Evolutionary conservation across 306 rosid genomes (phyloP).

Genomic region (Sesbania bispinosa): DNA sequence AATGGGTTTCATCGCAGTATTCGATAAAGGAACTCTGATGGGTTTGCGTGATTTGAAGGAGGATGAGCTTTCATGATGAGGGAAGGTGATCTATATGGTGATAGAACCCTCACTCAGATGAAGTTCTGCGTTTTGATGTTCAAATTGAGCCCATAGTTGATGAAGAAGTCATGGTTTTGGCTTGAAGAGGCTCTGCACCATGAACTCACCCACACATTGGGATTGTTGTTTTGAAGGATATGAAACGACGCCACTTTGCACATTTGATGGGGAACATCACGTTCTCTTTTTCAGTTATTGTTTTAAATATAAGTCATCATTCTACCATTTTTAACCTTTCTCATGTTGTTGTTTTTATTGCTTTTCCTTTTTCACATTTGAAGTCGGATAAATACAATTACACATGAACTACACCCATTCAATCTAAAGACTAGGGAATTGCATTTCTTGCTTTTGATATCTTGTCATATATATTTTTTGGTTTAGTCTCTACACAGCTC

Average conservation of each 20-base stretch:
- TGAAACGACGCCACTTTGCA: background rate
- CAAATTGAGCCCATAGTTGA: conserved; percentile 66
- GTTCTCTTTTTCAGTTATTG: background rate
- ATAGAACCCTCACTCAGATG: conserved; percentile 63
- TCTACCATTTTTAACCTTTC: background rate
- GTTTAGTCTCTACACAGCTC: too few species aligned
- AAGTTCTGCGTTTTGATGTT: conserved; percentile 92
- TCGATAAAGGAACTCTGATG: too few species aligned
- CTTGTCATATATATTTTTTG: background rate
- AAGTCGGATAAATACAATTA: background rate
- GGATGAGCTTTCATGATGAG: conserved; percentile 68
- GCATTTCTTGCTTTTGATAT: background rate
- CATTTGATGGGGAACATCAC: background rate
- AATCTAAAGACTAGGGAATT: background rate
- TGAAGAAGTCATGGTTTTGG: conserved; percentile 55
- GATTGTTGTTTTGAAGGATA: background rate
- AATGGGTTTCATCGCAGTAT: too few species aligned
- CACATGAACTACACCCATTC: background rate
- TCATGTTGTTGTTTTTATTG: background rate
- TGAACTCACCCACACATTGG: conserved; percentile 3
- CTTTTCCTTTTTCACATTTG: background rate
- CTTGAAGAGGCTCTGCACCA: conserved; percentile 45
- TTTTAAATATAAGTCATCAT: background rate
- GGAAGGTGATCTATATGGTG: conserved; percentile 74
- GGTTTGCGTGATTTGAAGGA: conserved; percentile 63